Evolutionary conservation across 306 rosid species (phyloP), one percentile per base, ranked within the genome.

Genomic region (Pyrus pyrifolia): DNA sequence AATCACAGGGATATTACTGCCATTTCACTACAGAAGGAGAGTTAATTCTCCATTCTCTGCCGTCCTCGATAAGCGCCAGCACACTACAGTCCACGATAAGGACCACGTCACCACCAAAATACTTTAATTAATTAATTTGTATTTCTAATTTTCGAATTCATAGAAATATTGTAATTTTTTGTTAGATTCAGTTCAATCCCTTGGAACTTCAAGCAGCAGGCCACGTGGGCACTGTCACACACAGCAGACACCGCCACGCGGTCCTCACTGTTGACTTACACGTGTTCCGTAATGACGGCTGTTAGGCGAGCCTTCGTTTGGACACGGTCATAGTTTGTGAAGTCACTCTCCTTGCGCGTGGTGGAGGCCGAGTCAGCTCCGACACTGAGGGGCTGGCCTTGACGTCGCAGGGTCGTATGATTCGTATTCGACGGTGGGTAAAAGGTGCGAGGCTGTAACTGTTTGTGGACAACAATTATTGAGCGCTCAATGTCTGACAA

Each of bases 141-240:
- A 62, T 30, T 14, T 62, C 40, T 30, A 62, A 23, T 12, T 62
- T 35, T 38, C 2, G 3, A 29, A 13, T 14, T 49, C 53, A 49
- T 49, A 49, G 1, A 49, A 49, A 49, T 49, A 15, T 2, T 29
- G 85, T 80, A 55, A 72, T 86, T 86, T 79, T 75, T 2, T 85
- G 88, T 63, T 11, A 72, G 80, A 86, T 83, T 82, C 87, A 80
- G 82, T 83, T 80, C 85, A 80, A 79, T 78, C 30, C 33, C 46
- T 61, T 25, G 66, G 19, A 23, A 11, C 17, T 45, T 58, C 74
- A 9, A n/a, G 17, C 15, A 12, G 49, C 2, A 3, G 18, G 29
- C 38, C 81, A 78, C 79, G 84, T 73, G 84, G 84, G 81, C 72
- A 29, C 52, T 1, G 33, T n/a, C 33, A 62, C 67, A 10, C 30